These are phyloP conservation scores for Bipolaris gigantea DNA, from an alignment of 2,329 filamentous ascomycete species.

Conservation along the genomic window DNA sequence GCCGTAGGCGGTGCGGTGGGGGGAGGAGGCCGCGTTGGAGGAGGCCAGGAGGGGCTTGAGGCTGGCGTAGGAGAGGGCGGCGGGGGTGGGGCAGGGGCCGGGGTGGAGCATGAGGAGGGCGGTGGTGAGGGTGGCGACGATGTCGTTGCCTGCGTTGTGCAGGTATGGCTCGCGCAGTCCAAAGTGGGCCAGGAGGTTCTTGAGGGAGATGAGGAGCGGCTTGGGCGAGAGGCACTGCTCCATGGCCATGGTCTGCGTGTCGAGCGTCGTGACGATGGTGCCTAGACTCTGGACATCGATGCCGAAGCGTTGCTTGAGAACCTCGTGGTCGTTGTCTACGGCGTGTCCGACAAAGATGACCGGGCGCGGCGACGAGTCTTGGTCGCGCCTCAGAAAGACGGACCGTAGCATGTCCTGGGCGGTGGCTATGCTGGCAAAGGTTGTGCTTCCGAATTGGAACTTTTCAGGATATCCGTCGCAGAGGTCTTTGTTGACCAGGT, in stretches of 20 bases:
- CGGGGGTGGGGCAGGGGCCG: not conserved
- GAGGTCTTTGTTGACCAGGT: conserved; percentile 17
- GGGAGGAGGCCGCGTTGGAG: not conserved
- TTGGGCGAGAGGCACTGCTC: conserved; percentile 8
- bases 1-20: not conserved
- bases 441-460: conserved; percentile 22
- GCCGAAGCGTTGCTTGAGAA: conserved; percentile 18
- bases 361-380: not conserved
- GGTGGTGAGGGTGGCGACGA: conserved; percentile 12
- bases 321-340: conserved; percentile 17
- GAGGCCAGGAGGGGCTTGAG: not conserved
- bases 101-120: conserved; percentile 6
- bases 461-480: conserved; percentile 14
- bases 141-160: conserved; percentile 23
- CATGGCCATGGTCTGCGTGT: conserved; percentile 22
- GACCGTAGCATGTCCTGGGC: conserved; percentile 8
- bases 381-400: conserved; percentile 2
- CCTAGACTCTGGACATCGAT: conserved; percentile 17
- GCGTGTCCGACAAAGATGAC: conserved; percentile 30
- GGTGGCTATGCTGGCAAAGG: conserved; percentile 13
- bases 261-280: conserved; percentile 19
- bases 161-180: conserved; percentile 9
- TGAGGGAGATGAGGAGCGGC: conserved; percentile 2
- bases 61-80: not conserved
- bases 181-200: conserved; percentile 3